Conservation (phyloP, 2,329 filamentous ascomycete species). For the Aspergillus latus region DNA sequence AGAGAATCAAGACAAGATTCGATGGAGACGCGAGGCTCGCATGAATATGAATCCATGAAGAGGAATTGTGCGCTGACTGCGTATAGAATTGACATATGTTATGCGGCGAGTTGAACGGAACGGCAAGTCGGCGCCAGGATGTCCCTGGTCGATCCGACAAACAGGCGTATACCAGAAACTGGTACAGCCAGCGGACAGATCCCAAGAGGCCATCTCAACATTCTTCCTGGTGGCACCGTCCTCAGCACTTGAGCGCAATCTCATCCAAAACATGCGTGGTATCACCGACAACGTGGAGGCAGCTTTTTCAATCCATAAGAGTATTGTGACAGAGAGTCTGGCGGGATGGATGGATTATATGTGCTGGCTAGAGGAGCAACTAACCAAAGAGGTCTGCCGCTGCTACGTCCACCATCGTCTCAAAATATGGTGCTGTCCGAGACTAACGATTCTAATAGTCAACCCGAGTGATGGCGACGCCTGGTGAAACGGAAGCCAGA, state of each 20-base stretch:
- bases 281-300: neutral
- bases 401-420: neutral
- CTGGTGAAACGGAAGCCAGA: neutral
- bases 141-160: constrained; percentile 20
- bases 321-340: constrained; percentile 13
- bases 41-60: no score
- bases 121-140: constrained; percentile 1
- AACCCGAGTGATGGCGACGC: no score
- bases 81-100: constrained; percentile 16
- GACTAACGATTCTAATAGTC: no score
- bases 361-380: constrained; percentile 16
- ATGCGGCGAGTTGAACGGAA: constrained; percentile 17
- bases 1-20: constrained; percentile 2
- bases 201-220: neutral
- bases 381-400: constrained; percentile 10
- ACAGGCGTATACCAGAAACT: constrained; percentile 18
- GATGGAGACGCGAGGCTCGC: no score
- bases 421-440: no score
- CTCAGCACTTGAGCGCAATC: neutral
- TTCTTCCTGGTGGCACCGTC: constrained; percentile 16
- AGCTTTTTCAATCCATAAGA: constrained; percentile 11
- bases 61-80: neutral
- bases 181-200: constrained; percentile 1
- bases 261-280: neutral
- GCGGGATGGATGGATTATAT: constrained; percentile 19